These are phyloP conservation scores for Cyphellophora attinorum DNA, from an alignment of 2,329 filamentous ascomycete genomes.

Conservation along the genomic window DNA sequence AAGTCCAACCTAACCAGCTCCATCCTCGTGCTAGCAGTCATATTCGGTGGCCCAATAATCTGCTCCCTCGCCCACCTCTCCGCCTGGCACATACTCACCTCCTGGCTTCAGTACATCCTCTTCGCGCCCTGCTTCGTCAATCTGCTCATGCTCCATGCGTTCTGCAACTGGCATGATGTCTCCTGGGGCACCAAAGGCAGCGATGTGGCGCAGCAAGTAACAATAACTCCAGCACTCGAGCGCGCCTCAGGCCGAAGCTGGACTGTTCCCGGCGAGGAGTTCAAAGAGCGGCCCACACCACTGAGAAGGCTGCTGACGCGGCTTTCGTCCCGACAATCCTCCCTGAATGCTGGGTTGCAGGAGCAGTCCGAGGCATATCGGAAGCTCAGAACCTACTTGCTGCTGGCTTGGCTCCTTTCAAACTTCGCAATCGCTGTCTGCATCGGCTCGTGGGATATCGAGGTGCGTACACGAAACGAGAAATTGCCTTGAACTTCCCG, in stretches of 20 bases:
- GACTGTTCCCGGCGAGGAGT: constrained; percentile 90
- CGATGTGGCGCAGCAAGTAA: constrained; percentile 86
- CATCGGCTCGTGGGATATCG: too few species aligned
- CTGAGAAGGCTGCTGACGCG: constrained; percentile 89
- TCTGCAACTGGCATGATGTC: constrained; percentile 99
- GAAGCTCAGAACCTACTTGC: constrained; percentile 93
- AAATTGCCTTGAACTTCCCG: too few species aligned
- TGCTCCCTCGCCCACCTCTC: constrained; percentile 97
- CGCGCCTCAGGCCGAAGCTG: constrained; percentile 75
- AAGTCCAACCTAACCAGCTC: constrained; percentile 78
- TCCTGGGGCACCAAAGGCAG: constrained; percentile 99
- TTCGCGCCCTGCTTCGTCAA: constrained; percentile 98
- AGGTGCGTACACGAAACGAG: too few species aligned
- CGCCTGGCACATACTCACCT: constrained; percentile 99
- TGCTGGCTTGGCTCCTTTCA: constrained; percentile 89
- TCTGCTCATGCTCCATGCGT: constrained; percentile 97
- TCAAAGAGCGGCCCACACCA: constrained; percentile 98
- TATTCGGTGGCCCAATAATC: constrained; percentile 93
- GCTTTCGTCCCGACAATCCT: constrained; percentile 71
- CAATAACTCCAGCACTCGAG: constrained; percentile 80
- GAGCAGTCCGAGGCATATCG: constrained; percentile 96
- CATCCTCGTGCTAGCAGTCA: constrained; percentile 82
- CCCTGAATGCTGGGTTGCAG: constrained; percentile 70
- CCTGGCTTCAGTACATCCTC: constrained; percentile 84
- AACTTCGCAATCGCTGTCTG: constrained; percentile 77